Conservation (phyloP, 192 early-diverging fungal genomes). For the Powellomyces hirtus region DNA sequence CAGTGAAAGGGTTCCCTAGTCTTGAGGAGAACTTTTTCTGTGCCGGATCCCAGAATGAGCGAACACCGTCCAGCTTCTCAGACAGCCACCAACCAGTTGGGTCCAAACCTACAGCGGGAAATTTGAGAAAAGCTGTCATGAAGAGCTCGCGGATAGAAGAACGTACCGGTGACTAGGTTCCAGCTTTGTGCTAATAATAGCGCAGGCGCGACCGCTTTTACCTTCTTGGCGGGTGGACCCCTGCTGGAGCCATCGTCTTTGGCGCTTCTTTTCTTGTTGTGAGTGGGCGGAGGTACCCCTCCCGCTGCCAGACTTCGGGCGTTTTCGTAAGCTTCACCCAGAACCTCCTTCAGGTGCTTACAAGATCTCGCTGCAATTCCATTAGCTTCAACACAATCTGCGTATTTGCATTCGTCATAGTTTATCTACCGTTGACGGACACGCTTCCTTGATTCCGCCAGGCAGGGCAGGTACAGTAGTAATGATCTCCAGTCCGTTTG, state of each 20-base stretch:
- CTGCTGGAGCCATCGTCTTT: not conserved
- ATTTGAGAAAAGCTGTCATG: not conserved
- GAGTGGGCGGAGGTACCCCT: not conserved
- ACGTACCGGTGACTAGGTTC: constrained; percentile 15
- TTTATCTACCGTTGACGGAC: constrained; percentile 35
- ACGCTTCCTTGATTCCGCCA: constrained; percentile 40
- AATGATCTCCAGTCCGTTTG: constrained; percentile 44
- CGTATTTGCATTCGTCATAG: not conserved
- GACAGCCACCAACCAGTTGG: constrained; percentile 71
- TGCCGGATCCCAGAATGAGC: constrained; percentile 61
- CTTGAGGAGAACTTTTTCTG: constrained; percentile 47
- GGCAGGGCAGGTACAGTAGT: constrained; percentile 38
- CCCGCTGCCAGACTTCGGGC: constrained; percentile 30
- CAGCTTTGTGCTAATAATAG: constrained; percentile 27
- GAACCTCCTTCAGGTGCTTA: constrained; percentile 42
- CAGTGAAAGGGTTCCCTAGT: constrained; percentile 56
- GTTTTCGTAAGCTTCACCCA: constrained; percentile 44
- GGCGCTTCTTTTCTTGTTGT: constrained; percentile 10
- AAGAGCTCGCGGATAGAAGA: not conserved
- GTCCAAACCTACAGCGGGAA: constrained; percentile 33
- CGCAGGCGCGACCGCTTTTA: constrained; percentile 24
- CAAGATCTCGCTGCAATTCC: constrained; percentile 32
- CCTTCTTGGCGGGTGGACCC: constrained; percentile 32
- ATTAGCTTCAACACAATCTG: not conserved
- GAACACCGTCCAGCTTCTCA: constrained; percentile 73